These are phyloP conservation scores for Boletellus dicymbophilus DNA, from an alignment of 1,284 basidiomycete species.

Conservation along the genomic window DNA sequence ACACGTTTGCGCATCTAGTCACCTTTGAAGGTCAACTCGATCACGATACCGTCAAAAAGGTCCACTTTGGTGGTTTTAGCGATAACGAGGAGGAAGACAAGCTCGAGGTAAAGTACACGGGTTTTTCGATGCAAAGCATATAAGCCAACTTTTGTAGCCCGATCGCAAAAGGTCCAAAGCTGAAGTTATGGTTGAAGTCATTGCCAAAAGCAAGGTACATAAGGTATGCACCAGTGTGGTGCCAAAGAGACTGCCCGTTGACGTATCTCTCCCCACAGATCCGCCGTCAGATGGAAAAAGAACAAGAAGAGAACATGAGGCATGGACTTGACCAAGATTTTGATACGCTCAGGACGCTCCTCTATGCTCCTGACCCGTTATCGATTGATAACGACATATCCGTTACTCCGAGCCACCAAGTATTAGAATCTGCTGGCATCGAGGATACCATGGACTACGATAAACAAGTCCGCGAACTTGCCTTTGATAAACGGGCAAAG, in stretches of 20 bases:
- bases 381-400: conserved; percentile 38
- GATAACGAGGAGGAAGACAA: conserved; percentile 68
- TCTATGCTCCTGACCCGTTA: conserved; percentile 62
- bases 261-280: conserved; percentile 47
- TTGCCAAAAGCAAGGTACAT: conserved; percentile 95
- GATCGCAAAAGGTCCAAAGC: conserved; percentile 88
- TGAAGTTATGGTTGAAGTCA: conserved; percentile 98
- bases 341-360: conserved; percentile 77
- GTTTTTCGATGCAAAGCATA: too few species aligned
- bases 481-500: conserved; percentile 91
- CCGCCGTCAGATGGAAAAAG: conserved; percentile 85
- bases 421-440: conserved; percentile 9
- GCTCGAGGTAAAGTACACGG: conserved; percentile 39
- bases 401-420: not conserved
- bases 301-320: conserved; percentile 85
- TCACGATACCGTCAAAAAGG: conserved; percentile 59
- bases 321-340: conserved; percentile 91
- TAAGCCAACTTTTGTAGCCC: conserved; percentile 52
- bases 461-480: conserved; percentile 89
- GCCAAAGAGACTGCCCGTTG: not conserved
- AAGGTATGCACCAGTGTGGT: conserved; percentile 55
- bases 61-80: conserved; percentile 90
- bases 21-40: conserved; percentile 60
- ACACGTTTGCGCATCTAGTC: conserved; percentile 22
- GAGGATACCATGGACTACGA: conserved; percentile 71